Evolutionary conservation across 306 rosid genomes (phyloP), one percentile per base, ranked within the genome.

Genomic region (Macrotyloma uniflorum): DNA sequence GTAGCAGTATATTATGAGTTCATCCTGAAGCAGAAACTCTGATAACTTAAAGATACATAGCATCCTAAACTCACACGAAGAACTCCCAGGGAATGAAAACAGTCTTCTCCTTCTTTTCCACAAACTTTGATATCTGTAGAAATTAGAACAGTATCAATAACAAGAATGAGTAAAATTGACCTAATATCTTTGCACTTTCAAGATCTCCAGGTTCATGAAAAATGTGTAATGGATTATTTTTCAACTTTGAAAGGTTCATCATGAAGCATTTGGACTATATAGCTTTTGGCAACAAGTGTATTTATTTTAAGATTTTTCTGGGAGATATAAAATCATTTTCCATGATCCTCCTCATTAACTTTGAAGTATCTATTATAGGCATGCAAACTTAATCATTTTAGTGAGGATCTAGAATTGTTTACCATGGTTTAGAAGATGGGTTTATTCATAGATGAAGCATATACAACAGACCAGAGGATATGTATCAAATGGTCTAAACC

Each of bases 61-160:
- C 96, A 86, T 83, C 97, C 97, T 80, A 91, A 85, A 72, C 97
- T 94, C 85, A 90, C 91, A 5, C 96, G 96, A 65, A 94, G 93
- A 73, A 94, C 96, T 50, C 98, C 98, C 45, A 79, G 23, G 8
- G 97, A 72, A 53, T 65, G 91, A 74, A 91, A 84, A 77, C 98
- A 94, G 30, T 88, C 93, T 1, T 77, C 79, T 59, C 94, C 96
- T 38, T 74, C 85, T 19, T 43, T 51, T 79, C 97, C 98, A 81
- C 96, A 94, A 77, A 85, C 86, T 84, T 84, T 88, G 47, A 86
- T 82, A 91, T 90, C 94, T 91, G 93, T 62, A 76, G 14, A 58
- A 67, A 66, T 13, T 58, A 49, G 18, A 74, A 43, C 43, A 47
- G 19, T 26, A 66, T 57, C 49, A 76, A 70, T 22, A 19, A 70